Percentiles rank a stretch among this genome's conserved stretches.
These are phyloP conservation scores for Jatropha curcas DNA, from an alignment of 345 rosid species.

Conservation along the genomic window DNA sequence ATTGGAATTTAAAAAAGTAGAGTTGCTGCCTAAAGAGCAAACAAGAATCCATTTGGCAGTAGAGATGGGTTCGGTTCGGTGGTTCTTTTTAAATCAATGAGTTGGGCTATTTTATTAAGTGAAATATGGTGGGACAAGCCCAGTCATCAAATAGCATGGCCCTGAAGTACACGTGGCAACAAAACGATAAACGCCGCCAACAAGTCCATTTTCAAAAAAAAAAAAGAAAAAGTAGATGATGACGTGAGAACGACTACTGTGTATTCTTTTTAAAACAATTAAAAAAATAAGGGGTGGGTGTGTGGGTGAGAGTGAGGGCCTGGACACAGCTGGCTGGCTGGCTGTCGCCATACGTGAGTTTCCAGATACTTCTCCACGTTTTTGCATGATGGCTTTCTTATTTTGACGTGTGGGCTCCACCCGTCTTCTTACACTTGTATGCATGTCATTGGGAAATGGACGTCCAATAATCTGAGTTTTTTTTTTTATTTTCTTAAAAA, in stretches of 20 bases:
- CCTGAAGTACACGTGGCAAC: not conserved
- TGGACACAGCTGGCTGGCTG: slow-evolving; percentile 23
- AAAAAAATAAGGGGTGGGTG: too few species aligned
- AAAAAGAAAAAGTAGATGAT: slow-evolving; percentile 3
- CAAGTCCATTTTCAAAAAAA: not conserved
- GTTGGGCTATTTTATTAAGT: not conserved
- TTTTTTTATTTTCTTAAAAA: too few species aligned
- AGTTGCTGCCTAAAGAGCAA: too few species aligned
- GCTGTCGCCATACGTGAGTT: not conserved
- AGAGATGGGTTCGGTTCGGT: too few species aligned
- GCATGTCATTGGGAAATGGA: not conserved
- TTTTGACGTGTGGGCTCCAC: slow-evolving; percentile 3
- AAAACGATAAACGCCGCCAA: slow-evolving; percentile 17
- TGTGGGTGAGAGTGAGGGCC: not conserved
- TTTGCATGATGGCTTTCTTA: not conserved
- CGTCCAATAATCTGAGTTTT: too few species aligned
- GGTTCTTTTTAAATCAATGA: too few species aligned
- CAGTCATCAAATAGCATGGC: not conserved
- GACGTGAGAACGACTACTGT: too few species aligned
- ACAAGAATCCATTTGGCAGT: too few species aligned
- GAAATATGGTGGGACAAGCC: not conserved
- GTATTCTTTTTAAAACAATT: too few species aligned
- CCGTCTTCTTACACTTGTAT: not conserved
- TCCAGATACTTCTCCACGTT: slow-evolving; percentile 4
- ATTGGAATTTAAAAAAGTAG: too few species aligned